Evolutionary conservation across 2,329 filamentous ascomycete genomes (phyloP), one percentile per base, ranked within the genome.

Genomic region (Aspergillus luchuensis): DNA sequence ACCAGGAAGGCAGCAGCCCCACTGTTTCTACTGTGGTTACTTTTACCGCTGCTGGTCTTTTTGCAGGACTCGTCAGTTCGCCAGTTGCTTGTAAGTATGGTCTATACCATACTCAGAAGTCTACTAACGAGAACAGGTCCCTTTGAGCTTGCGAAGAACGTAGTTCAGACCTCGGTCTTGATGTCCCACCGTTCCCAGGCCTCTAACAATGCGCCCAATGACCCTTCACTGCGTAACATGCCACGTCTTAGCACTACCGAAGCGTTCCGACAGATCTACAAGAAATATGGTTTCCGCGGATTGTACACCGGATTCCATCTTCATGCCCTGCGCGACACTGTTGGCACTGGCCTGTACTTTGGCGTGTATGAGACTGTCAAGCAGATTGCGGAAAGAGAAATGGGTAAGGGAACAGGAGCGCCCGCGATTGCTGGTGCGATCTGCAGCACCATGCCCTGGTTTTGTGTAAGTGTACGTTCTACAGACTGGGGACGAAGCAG

Each of bases 131-230:
- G 66, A 41, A 54, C 30, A 80, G 79, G 79, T 60, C 79, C 79
- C 1, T 79, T 81, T 56, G 79, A 81, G 69, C 67, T 81, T 36
- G 76, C 79, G 53, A 81, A 81, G 66, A 81, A 81, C 59, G 79
- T 80, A 5, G 78, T 80, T 15, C 79, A 81, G 65, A 80, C 79
- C 8, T 81, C 79, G 1, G 79, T 81, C 36, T 67, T 81, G 50
- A 77, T 81, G 62, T 75, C 78, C 8, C 75, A 79, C 41, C 71
- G 77, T 33, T 71, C 75, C 38, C 72, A 74, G 63, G 77, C 76
- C 6, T 71, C 74, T 7, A 69, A 74, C 0, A 72, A 72, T 55
- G 75, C 73, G 3, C 68, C 69, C 30, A 66, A 67, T 19, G 72
- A 78, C 57, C 69, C 68, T 21, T 70, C 71, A 4, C 63, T 79